phyloP scores from a whole-genome alignment of 306 rosid genomes.

The Alnus rubra region DNA sequence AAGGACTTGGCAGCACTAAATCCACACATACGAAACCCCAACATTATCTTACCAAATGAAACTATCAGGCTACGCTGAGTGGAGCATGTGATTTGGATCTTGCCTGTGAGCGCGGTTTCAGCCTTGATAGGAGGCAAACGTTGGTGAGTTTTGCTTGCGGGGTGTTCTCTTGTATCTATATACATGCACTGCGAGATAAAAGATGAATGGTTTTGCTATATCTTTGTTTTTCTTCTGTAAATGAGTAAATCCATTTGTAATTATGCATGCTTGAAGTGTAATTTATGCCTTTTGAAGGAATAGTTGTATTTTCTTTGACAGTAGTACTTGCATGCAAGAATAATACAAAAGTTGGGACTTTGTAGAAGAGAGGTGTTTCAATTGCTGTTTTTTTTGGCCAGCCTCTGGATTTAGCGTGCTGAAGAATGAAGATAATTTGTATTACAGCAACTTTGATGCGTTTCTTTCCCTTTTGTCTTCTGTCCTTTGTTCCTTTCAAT shows the following conservation, averaged over 20 bases:
- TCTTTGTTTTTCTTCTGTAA: constrained; percentile 13
- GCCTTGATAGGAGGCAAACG: neutral
- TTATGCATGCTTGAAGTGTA: constrained; percentile 14
- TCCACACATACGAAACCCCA: constrained; percentile 72
- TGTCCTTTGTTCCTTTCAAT: neutral
- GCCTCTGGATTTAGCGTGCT: neutral
- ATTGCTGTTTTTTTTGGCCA: neutral
- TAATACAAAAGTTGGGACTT: neutral
- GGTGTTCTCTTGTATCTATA: constrained; percentile 4
- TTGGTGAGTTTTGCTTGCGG: constrained; percentile 19
- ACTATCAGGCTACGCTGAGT: constrained; percentile 50
- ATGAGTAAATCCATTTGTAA: constrained; percentile 11
- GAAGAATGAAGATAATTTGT: neutral
- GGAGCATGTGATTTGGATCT: constrained; percentile 4
- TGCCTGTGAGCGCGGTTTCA: too few relatives aligned
- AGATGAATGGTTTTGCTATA: neutral
- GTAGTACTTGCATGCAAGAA: neutral
- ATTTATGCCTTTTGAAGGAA: constrained; percentile 9
- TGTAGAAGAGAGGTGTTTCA: neutral
- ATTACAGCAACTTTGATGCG: neutral
- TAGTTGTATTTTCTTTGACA: neutral
- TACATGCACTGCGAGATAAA: constrained; percentile 1
- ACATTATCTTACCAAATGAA: constrained; percentile 56
- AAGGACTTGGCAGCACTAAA: constrained; percentile 63
- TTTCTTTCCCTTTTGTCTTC: neutral